Evolutionary conservation across 2,329 filamentous ascomycete species (phyloP), one percentile per base, ranked within the genome.

Genomic region (Colletotrichum lini): DNA sequence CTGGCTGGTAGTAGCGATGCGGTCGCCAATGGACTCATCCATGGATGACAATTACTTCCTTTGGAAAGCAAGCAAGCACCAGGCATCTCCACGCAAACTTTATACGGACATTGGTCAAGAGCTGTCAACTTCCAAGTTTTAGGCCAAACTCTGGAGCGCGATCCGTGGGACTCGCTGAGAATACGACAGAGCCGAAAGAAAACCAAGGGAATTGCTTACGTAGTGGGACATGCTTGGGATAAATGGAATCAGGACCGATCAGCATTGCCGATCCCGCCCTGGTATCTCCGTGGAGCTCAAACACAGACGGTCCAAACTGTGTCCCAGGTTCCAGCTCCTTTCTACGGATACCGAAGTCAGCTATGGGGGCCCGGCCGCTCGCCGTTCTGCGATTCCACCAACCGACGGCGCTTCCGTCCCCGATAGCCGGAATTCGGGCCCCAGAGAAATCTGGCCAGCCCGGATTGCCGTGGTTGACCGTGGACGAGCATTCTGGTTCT

Each of bases 81-180:
- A n/a, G 45, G 58, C 38, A 63, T 45, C 38, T 18, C 35, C 16
- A 35, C 47, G 23, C 40, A 45, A 63, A 63, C 38, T 45, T 15
- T 45, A 7, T 45, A 6, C 53, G 21, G 40, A 23, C n/a, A 15
- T n/a, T 23, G 53, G 13, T 7, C 21, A 21, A 44, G 40, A 54
- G 10, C 23, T 52, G 49, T 50, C 68, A 58, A 49, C 64, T 64
- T 63, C 23, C 68, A 71, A 21, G 53, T 71, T 58, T 59, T 63
- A 44, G 16, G 40, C 58, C 30, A 71, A 71, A 71, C 65, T 44
- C 61, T 63, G 57, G 26, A 49, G 30, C 49, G n/a, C 13, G 38
- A 26, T 62, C 44, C 40, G 45, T 42, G 6, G 23, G 47, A 47
- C n/a, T 40, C 21, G 23, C 21, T 53, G 52, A 35, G 21, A 44